phyloP scores from a whole-genome alignment of 2,329 filamentous ascomycete genomes.

The Botryotinia convoluta region DNA sequence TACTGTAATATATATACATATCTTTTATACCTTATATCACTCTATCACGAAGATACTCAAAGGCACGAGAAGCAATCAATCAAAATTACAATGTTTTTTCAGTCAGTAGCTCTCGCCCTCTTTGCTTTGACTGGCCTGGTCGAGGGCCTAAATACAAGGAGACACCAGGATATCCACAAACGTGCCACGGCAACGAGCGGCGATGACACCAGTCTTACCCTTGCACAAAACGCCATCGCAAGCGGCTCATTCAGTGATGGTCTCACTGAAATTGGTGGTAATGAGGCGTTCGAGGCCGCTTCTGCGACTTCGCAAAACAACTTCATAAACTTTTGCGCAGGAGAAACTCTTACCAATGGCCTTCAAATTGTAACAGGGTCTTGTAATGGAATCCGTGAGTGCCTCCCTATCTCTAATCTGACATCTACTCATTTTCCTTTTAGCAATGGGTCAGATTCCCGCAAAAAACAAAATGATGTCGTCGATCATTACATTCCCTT shows the following conservation, averaged over 20 bases:
- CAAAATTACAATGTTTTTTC: slow-evolving; percentile 22
- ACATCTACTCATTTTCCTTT: slow-evolving; percentile 1
- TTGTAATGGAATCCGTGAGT: slow-evolving; percentile 49
- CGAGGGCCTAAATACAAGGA: slow-evolving; percentile 9
- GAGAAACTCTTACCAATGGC: slow-evolving; percentile 54
- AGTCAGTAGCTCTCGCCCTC: slow-evolving; percentile 20
- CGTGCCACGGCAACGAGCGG: neutral
- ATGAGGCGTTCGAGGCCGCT: slow-evolving; percentile 24
- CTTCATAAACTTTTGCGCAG: slow-evolving; percentile 36
- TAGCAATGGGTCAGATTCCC: slow-evolving; percentile 39
- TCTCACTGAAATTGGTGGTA: slow-evolving; percentile 24
- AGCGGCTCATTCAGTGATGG: slow-evolving; percentile 29
- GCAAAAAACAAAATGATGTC: slow-evolving; percentile 38
- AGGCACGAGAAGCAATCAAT: neutral
- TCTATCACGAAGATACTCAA: neutral
- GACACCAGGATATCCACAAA: slow-evolving; percentile 14
- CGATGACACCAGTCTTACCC: slow-evolving; percentile 14
- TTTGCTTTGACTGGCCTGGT: slow-evolving; percentile 23
- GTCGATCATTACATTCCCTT: slow-evolving; percentile 33
- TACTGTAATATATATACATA: neutral
- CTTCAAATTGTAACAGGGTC: slow-evolving; percentile 55
- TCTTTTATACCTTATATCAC: neutral
- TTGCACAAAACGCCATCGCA: slow-evolving; percentile 23
- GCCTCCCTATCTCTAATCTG: neutral
- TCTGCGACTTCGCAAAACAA: slow-evolving; percentile 33